These are phyloP conservation scores for Ciborinia camelliae DNA, from an alignment of 2,329 filamentous ascomycete genomes.

Conservation along the genomic window DNA sequence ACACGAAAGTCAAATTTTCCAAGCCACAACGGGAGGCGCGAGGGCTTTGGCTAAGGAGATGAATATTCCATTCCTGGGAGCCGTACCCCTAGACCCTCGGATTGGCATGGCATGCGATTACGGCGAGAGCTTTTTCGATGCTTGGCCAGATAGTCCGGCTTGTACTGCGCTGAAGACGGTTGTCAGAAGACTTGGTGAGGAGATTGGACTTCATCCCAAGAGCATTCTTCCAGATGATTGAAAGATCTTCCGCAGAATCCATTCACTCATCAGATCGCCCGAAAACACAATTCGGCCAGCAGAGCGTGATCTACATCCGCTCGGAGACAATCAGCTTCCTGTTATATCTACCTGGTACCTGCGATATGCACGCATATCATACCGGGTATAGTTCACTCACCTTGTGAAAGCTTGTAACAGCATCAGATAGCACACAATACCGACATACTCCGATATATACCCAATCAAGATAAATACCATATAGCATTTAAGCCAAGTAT, in stretches of 20 bases:
- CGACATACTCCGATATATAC: background rate
- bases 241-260: background rate
- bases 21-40: conserved; percentile 85
- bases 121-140: conserved; percentile 95
- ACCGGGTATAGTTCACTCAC: background rate
- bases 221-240: conserved; percentile 16
- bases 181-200: conserved; percentile 65
- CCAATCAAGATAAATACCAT: background rate
- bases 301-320: background rate
- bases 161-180: conserved; percentile 78
- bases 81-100: conserved; percentile 85
- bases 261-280: background rate
- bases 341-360: background rate
- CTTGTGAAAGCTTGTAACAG: background rate
- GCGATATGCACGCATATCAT: background rate
- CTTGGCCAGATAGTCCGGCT: conserved; percentile 88
- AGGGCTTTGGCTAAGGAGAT: conserved; percentile 77
- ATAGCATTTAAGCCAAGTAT: background rate
- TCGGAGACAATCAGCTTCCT: background rate
- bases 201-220: conserved; percentile 49
- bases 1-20: conserved; percentile 80
- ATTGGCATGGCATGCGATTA: conserved; percentile 97
- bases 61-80: conserved; percentile 81
- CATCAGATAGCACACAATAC: background rate
- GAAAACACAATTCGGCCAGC: background rate